Evolutionary conservation across 202 grass and related monocot genomes (phyloP), one percentile per base, ranked within the genome.

Genomic region (Digitaria exilis): DNA sequence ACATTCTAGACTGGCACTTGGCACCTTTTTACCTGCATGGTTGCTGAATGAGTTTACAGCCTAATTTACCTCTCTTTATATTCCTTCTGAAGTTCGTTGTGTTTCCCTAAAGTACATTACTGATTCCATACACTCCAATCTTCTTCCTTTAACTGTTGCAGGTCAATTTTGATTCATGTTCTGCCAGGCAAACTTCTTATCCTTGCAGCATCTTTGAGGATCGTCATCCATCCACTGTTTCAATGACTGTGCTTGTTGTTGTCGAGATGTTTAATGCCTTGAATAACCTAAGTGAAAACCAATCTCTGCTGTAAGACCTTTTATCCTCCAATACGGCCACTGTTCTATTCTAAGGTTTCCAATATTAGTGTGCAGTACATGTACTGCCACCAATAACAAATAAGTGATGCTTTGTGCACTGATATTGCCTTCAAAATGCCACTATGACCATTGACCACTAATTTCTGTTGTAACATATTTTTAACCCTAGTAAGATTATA

Each of bases 241-340:
- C 96, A 75, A 99, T 99, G 96, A 96, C 93, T 69, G 96, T 96
- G 67, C 89, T 99, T 80, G 96, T 99, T 84, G 93, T 99, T 77
- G 93, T 99, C 7, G 96, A 99, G 87, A 99, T 99, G 96, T 99
- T 99, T 69, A 99, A 99, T 94, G 96, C 96, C 72, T 86, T 99
- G 78, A 99, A 99, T 89, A 99, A 99, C 89, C 87, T 99, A 44
- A 96, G 96, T 89, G 96, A 99, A 92, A 99, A 99, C 62, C 96
- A 99, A 69, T 99, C 96, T 69, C 91, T 99, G 49, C 61, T 99
- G 96, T 99, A 94, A 96, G 96, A 86, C 26, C 26, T 66, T 60
- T 63, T 75, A 51, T 65, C 26, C 82, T 85, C 85, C 21, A 77
- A 73, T 16, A 72, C 13, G 73, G 6, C 25, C 11, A 50, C 57